Base-by-base conservation (phyloP, 2,329 filamentous ascomycete species). In the Davidsoniella eucalypti region DNA sequence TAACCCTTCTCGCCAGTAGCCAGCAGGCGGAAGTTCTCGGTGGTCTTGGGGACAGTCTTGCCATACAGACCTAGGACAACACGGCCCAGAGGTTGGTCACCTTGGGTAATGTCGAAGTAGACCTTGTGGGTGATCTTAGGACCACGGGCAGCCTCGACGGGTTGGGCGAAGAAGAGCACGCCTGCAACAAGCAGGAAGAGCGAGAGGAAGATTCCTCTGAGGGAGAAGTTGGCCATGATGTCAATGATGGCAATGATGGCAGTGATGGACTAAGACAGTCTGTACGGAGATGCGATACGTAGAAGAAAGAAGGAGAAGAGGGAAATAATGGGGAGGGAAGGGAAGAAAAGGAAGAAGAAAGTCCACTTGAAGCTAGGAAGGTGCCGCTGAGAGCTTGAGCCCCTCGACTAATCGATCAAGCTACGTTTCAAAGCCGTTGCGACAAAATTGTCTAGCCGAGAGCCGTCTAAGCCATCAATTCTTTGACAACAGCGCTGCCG, bases 41-140 rank as follows among this genome's bases (percentile, higher is more conserved):
- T 63, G 16, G 78, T 82, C 75, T 87, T 80, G 60, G 86, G 86
- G 26, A 87, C 82, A 40, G 84, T 90, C 73, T 86, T 87, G 68
- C 85, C 86, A 63, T 92, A 93, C 47, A 93, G 79, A 58, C 86
- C 86, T 36, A 92, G 77, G 57, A 86, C 80, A 58, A 93, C 73
- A 55, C 82, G 78, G 54, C 86, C 86, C 40, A 90, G 62, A 44
- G 73, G 64, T 67, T 87, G 72, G 56, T 85, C 85, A 61, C 82
- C 86, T 61, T 87, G 80, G 60, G 73, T 68, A 57, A 93, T 80
- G 66, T 92, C 85, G 65, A 93, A 90, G 74, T 78, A 92, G 67
- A 92, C 87, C 79, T 94, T 94, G 74, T 85, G 74, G 60, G 88
- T 95, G 71, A 95, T 90, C 79, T 92, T 93, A 56, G 87, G 90